phyloP scores from a whole-genome alignment of 495 filamentous ascomycete species.

The Elasticomyces elasticus region DNA sequence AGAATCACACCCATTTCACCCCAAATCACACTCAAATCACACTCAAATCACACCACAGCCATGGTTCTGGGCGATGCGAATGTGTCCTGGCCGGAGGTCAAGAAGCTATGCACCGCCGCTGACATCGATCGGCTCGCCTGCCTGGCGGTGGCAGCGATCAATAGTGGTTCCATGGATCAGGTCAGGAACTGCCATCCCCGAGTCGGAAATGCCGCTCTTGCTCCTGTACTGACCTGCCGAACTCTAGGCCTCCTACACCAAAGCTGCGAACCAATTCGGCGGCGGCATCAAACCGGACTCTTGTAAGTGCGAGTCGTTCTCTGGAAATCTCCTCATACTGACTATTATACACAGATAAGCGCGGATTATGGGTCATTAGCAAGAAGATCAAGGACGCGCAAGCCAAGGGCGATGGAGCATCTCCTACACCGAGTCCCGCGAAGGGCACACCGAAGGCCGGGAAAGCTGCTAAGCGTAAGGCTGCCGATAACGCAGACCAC shows the following conservation, averaged over 20 bases:
- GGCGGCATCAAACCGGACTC: slow-evolving; percentile 7
- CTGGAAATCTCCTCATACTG: neutral
- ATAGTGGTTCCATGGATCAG: neutral
- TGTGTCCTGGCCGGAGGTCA: slow-evolving; percentile 1
- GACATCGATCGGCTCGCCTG: slow-evolving; percentile 16
- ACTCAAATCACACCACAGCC: neutral
- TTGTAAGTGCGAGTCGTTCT: slow-evolving; percentile 2
- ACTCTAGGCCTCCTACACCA: slow-evolving; percentile 2
- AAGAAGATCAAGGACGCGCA: slow-evolving; percentile 4
- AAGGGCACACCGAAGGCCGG: slow-evolving; percentile 13
- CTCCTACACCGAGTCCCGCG: slow-evolving; percentile 41
- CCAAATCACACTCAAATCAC: neutral
- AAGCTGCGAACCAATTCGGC: slow-evolving; percentile 7
- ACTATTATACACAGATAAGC: neutral
- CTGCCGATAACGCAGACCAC: neutral
- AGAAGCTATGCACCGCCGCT: neutral
- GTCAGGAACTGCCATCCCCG: neutral
- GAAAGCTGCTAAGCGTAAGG: slow-evolving; percentile 1
- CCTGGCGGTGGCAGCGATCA: slow-evolving; percentile 2
- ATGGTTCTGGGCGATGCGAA: slow-evolving; percentile 2
- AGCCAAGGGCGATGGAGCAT: slow-evolving; percentile 16
- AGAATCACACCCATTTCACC: neutral
- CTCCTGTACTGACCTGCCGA: neutral
- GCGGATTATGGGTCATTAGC: neutral
- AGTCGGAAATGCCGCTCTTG: neutral